Conservation (phyloP, 148 eudicot species). For the Rhododendron ovatum region DNA sequence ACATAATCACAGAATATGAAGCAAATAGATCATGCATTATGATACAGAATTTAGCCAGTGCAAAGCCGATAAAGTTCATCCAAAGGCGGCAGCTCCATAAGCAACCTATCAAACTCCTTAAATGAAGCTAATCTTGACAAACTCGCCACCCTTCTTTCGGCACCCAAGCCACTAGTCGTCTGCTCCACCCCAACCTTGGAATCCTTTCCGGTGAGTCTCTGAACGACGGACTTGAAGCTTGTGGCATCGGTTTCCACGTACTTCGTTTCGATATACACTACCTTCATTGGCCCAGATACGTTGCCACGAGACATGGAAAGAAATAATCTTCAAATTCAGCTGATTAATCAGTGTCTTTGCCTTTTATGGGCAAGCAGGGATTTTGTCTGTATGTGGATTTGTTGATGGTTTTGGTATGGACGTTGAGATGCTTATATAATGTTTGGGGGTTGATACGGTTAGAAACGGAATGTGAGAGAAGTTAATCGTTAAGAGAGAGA, state of each 20-base stretch:
- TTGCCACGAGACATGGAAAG: slow-evolving; percentile 2
- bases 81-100: slow-evolving; percentile 35
- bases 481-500: neutral
- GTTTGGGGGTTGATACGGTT: neutral
- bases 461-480: neutral
- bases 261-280: slow-evolving; percentile 66
- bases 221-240: slow-evolving; percentile 84
- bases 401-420: neutral
- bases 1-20: neutral
- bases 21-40: neutral
- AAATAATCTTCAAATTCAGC: neutral
- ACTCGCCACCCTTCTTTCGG: neutral
- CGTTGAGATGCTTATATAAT: neutral
- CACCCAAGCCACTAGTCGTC: neutral
- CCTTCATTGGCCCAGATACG: slow-evolving; percentile 33
- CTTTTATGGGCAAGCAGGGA: neutral
- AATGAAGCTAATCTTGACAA: slow-evolving; percentile 29
- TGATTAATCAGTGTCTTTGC: neutral
- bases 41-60: neutral
- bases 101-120: slow-evolving; percentile 31
- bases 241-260: slow-evolving; percentile 61
- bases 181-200: slow-evolving; percentile 13
- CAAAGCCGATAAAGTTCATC: slow-evolving; percentile 25
- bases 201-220: slow-evolving; percentile 70
- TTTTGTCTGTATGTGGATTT: neutral